Conservation (phyloP, 805 yeast species). For the Yarrowia sp. region DNA sequence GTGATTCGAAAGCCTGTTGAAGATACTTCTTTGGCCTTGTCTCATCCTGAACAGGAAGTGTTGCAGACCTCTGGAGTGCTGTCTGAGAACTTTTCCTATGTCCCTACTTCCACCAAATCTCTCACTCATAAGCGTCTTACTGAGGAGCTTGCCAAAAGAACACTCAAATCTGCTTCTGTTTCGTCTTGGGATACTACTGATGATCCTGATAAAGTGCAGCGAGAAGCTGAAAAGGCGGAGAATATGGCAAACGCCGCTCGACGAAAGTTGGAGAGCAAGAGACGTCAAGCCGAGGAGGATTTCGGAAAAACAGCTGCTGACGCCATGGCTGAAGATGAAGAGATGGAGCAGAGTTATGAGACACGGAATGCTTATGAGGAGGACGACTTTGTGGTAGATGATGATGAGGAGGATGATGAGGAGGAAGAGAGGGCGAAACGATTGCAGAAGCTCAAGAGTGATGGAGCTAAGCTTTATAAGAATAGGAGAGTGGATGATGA, state of each 20-base stretch:
- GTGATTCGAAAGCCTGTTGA: slow-evolving; percentile 57
- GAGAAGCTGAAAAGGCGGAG: slow-evolving; percentile 46
- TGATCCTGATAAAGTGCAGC: slow-evolving; percentile 47
- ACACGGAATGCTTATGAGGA: slow-evolving; percentile 39
- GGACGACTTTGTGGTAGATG: slow-evolving; percentile 42
- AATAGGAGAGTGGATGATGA: slow-evolving; percentile 30
- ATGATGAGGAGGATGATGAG: slow-evolving; percentile 37
- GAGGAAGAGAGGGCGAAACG: slow-evolving; percentile 38
- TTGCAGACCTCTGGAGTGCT: slow-evolving; percentile 68
- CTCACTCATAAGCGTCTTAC: slow-evolving; percentile 79
- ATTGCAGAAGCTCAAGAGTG: slow-evolving; percentile 36
- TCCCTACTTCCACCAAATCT: slow-evolving; percentile 89
- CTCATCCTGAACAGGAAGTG: slow-evolving; percentile 69
- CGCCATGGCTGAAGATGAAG: slow-evolving; percentile 22
- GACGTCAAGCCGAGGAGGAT: slow-evolving; percentile 36
- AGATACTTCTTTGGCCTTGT: slow-evolving; percentile 69
- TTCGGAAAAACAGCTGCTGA: slow-evolving; percentile 12
- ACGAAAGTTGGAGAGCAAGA: slow-evolving; percentile 43
- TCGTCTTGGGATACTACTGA: slow-evolving; percentile 43
- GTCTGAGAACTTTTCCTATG: slow-evolving; percentile 63
- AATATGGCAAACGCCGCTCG: slow-evolving; percentile 42
- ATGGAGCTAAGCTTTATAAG: slow-evolving; percentile 35
- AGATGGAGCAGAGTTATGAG: slow-evolving; percentile 31
- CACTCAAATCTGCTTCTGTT: slow-evolving; percentile 37
- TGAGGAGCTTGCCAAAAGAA: slow-evolving; percentile 39